Evolutionary conservation across 2,329 filamentous ascomycete species (phyloP).

Genomic region (Cladobotryum mycophilum): DNA sequence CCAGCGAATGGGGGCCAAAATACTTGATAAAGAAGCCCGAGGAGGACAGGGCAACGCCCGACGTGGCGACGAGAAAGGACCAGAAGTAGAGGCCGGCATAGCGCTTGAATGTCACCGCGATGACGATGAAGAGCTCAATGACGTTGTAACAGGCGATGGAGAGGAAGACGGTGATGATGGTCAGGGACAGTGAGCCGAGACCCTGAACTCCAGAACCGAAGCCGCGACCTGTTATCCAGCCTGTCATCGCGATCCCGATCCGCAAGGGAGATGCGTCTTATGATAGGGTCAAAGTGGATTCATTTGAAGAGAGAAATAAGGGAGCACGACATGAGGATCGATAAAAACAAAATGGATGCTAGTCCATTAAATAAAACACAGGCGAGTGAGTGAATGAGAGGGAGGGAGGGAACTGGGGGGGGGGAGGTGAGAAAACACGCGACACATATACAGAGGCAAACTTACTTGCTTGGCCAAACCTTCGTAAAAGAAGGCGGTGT

Average conservation of each 20-base stretch:
- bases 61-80: constrained; percentile 28
- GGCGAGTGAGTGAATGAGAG: no score
- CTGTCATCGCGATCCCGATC: background rate
- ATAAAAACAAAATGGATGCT: no score
- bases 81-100: constrained; percentile 29
- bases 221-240: background rate
- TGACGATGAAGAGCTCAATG: constrained; percentile 29
- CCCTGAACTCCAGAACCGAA: constrained; percentile 1
- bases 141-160: constrained; percentile 10
- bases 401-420: no score
- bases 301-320: no score
- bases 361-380: no score
- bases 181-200: background rate
- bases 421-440: no score
- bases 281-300: no score
- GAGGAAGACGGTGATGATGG: constrained; percentile 9
- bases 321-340: no score
- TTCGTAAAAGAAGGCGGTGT: no score
- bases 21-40: constrained; percentile 41
- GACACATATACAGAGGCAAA: no score
- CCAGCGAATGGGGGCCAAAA: constrained; percentile 14
- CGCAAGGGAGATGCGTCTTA: no score
- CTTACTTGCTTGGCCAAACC: no score
- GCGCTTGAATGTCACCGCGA: constrained; percentile 39
- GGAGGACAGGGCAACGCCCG: constrained; percentile 29